Evolutionary conservation across 495 filamentous ascomycete species (phyloP).

Genomic region (Lophium mytilinum): DNA sequence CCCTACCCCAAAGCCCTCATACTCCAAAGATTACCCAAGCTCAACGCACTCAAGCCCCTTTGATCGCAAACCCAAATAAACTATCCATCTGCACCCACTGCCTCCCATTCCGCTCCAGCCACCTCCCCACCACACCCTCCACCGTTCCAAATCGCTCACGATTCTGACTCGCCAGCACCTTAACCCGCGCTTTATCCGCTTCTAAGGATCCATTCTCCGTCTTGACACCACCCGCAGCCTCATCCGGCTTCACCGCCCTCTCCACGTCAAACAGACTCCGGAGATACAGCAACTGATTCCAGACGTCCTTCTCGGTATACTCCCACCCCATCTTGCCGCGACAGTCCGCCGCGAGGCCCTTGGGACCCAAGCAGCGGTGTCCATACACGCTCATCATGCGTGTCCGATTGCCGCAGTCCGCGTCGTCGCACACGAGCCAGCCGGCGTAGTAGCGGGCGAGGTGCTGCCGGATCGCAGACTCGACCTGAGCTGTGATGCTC

Average conservation of each 20-base stretch:
- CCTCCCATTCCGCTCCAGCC: conserved; percentile 87
- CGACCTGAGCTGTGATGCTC: conserved; percentile 75
- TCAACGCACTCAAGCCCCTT: conserved; percentile 1
- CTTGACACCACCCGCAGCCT: conserved; percentile 36
- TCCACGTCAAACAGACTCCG: conserved; percentile 82
- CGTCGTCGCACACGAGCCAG: conserved; percentile 84
- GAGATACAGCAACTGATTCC: conserved; percentile 92
- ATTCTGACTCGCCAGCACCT: conserved; percentile 72
- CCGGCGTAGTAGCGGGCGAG: conserved; percentile 83
- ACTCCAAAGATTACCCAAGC: neutral
- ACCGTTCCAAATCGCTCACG: conserved; percentile 65
- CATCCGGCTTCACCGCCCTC: conserved; percentile 51
- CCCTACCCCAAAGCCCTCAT: neutral
- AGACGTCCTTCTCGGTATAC: conserved; percentile 77
- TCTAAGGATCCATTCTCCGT: conserved; percentile 29
- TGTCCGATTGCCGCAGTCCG: conserved; percentile 77
- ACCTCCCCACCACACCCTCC: conserved; percentile 69
- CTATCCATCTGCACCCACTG: conserved; percentile 95
- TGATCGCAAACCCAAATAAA: conserved; percentile 64
- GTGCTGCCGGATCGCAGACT: conserved; percentile 68
- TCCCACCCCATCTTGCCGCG: conserved; percentile 84
- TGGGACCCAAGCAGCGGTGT: conserved; percentile 77
- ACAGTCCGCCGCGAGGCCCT: conserved; percentile 73
- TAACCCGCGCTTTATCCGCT: conserved; percentile 45
- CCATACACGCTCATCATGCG: conserved; percentile 89